Evolutionary conservation across 176 grass and related monocot genomes (phyloP).

Genomic region (Triticum aestivum): IWGSC_CS_RefSeq_v2.1 NC_057813.1:510223597-510224096

Average conservation of each 20-base stretch:
- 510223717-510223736: background rate
- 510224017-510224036: background rate
- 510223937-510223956: background rate
- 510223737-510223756: background rate
- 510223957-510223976: background rate
- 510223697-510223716: background rate
- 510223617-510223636: background rate
- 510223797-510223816: background rate
- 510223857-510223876: background rate
- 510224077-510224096: background rate
- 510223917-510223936: background rate
- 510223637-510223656: background rate
- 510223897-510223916: background rate
- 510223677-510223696: background rate
- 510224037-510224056: background rate
- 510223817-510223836: background rate
- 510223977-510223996: background rate
- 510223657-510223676: conserved; percentile 11
- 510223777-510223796: background rate
- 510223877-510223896: background rate
- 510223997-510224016: background rate
- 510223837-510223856: background rate
- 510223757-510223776: background rate
- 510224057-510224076: background rate
- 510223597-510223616: background rate